Evolutionary conservation across 768 basidiomycete species (phyloP), one percentile per base, ranked within the genome.

Genomic region (Tremella yokohamensis): DNA sequence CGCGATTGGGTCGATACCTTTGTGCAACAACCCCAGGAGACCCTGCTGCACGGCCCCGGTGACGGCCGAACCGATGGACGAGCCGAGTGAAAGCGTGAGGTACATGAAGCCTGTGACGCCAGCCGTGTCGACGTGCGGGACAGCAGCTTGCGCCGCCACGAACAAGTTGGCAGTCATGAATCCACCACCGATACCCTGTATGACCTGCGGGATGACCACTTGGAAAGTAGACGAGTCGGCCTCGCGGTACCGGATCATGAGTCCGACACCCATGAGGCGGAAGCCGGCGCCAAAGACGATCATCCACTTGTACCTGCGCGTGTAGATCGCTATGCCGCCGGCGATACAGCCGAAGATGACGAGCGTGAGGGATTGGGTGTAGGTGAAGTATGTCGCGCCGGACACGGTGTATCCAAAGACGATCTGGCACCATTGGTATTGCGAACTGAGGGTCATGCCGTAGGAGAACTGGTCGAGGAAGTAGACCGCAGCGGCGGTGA

Each of bases 401-500:
- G 29, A 16, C 7, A 25, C 18, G 52, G 3, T 53, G 29, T 19
- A 53, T 6, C 38, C 38, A 40, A 53, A 53, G 52, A 40, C 38
- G 25, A 53, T 53, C 24, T 53, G 29, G 24, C 15, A 34, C 52
- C 52, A 53, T 12, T 53, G 25, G 29, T n/a, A 40, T 7, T 16
- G 15, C 18, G 52, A 25, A 19, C 16, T 53, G 52, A 19, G 24
- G 4, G 52, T 53, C 52, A 53, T 53, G 52, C 29, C 26, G 38
- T 37, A 53, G 29, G 52, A 53, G 52, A 53, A 37, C 25, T 53
- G 16, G 24, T 53, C 52, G 38, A 53, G 26, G 38, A 53, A 53
- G 52, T 53, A 53, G 18, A 53, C 38, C 16, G 24, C 29, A 19
- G 29, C 18, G n/a, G 52, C 16, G 52, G 24, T 16, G 52, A 53